Evolutionary conservation across 2,329 filamentous ascomycete genomes (phyloP).

Genomic region (Aspergillus sp.): DNA sequence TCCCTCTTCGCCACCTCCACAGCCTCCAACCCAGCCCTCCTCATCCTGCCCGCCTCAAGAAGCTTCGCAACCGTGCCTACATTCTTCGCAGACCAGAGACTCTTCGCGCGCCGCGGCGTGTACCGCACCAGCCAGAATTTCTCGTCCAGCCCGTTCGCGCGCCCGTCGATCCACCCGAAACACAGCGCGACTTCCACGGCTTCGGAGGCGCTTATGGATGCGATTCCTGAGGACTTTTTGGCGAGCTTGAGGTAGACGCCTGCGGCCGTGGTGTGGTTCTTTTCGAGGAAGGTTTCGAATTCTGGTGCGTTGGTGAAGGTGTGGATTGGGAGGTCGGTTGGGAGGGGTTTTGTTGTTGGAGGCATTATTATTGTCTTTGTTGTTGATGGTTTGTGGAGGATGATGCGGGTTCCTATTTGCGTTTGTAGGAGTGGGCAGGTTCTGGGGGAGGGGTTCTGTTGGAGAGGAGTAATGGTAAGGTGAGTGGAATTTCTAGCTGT

Average conservation of each 20-base stretch:
- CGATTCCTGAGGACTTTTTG: constrained; percentile 48
- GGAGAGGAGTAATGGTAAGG: background rate
- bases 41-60: constrained; percentile 50
- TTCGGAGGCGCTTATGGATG: constrained; percentile 48
- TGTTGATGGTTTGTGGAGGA: background rate
- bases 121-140: constrained; percentile 57
- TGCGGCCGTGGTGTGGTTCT: constrained; percentile 30
- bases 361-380: background rate
- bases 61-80: constrained; percentile 53
- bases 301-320: constrained; percentile 26
- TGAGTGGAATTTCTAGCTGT: background rate
- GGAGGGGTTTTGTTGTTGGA: constrained; percentile 9
- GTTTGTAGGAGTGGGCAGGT: too few species aligned
- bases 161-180: constrained; percentile 65
- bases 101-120: constrained; percentile 56
- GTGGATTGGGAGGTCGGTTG: constrained; percentile 27
- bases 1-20: constrained; percentile 58
- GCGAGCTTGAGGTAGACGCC: constrained; percentile 52
- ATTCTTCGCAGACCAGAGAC: constrained; percentile 62
- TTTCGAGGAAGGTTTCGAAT: constrained; percentile 44
- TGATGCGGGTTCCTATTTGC: background rate
- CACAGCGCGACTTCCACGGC: constrained; percentile 60
- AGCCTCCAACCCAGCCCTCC: constrained; percentile 47
- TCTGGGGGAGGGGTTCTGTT: background rate
- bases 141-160: constrained; percentile 48